Evolutionary conservation across 345 rosid species (phyloP), one percentile per base, ranked within the genome.

Genomic region (Turnera subulata): DNA sequence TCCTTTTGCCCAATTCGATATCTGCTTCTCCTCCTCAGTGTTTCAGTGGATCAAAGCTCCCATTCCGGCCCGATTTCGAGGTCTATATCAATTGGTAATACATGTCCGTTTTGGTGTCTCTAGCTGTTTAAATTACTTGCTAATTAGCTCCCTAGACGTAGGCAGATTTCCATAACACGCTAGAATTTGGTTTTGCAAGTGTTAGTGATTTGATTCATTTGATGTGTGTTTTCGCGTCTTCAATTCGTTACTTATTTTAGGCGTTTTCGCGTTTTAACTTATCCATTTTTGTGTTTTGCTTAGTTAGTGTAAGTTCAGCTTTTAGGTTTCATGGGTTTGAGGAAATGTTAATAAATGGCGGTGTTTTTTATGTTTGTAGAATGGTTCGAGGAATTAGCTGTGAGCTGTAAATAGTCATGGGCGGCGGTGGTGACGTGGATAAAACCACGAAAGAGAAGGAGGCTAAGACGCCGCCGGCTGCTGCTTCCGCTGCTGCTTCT

Each of bases 371-470:
- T 21, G 13, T 26, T 60, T 68, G 75, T 65, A 88, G 87, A 78
- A 73, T 82, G 81, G 63, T 75, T 56, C 64, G 62, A 70, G 68
- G 58, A 63, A 54, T 59, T n/a, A n/a, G n/a, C 46, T 29, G 25
- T 64, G 59, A 44, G 63, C 38, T 45, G 61, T 44, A 49, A 64
- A 58, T 65, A 67, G 55, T 54, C 46, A 91, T 91, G 98, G 84
- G 80, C 45, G 79, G 90, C 64, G 72, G 74, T 56, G 72, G 74
- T 56, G 92, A 86, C 72, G 73, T 59, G 67, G 86, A 84, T 29
- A 91, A 91, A 73, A 55, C 84, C 1, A 71, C 79, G 13, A 85
- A 83, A 76, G 96, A 88, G 61, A 86, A 85, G 73, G 94, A 88
- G 68, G 63, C 80, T 7, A 84, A 74, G 74, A 63, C 80, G 0